These are phyloP conservation scores for Pyrrhoderma lamaoense DNA, from an alignment of 1,284 basidiomycete species.

Conservation along the genomic window DNA sequence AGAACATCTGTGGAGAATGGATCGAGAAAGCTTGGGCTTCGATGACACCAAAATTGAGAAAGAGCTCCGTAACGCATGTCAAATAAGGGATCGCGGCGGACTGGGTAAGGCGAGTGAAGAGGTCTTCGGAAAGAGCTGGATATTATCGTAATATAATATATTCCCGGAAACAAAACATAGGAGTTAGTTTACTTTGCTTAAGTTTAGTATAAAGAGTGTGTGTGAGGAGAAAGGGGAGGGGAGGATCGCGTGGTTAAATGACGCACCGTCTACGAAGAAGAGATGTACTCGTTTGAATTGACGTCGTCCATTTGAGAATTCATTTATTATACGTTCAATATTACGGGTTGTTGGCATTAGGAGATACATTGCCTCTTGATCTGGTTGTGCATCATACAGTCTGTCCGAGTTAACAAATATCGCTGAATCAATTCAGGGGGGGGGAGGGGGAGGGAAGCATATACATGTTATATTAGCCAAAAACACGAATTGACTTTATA, in stretches of 20 bases:
- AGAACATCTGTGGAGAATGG: constrained; percentile 72
- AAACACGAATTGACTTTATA: too few relatives aligned
- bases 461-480: too few relatives aligned
- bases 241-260: constrained; percentile 8
- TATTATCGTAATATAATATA: neutral
- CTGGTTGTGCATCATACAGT: constrained; percentile 66
- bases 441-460: too few relatives aligned
- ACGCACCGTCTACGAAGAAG: constrained; percentile 90
- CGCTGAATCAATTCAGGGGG: constrained; percentile 47
- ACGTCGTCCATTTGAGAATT: constrained; percentile 60
- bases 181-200: too few relatives aligned
- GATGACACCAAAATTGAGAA: constrained; percentile 82
- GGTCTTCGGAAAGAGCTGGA: constrained; percentile 61
- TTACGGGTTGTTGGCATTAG: constrained; percentile 94
- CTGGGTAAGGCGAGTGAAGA: constrained; percentile 67
- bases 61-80: constrained; percentile 73
- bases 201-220: neutral
- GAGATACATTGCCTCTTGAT: constrained; percentile 87
- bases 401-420: constrained; percentile 70
- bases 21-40: constrained; percentile 82
- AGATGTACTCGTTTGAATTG: constrained; percentile 88
- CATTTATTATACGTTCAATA: constrained; percentile 83
- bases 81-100: constrained; percentile 69
- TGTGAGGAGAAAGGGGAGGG: constrained; percentile 11
- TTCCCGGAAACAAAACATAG: too few relatives aligned